Evolutionary conservation across 495 filamentous ascomycete genomes (phyloP).

Genomic region (Penicillium alfredii): DNA sequence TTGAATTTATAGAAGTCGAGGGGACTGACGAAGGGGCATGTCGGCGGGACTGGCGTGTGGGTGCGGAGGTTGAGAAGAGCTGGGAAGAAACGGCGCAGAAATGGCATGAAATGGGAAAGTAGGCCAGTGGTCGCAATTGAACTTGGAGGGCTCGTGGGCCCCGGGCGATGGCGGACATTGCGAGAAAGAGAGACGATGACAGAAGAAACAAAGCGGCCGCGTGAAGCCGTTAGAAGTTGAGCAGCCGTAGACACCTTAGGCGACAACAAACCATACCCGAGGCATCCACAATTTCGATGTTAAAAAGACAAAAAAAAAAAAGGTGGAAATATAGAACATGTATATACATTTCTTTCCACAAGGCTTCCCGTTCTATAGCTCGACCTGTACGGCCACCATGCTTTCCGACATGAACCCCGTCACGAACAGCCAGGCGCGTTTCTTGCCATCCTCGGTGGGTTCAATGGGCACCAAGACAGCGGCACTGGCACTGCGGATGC

Average conservation of each 20-base stretch:
- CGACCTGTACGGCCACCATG: slow-evolving; percentile 49
- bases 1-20: background rate
- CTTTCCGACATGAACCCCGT: slow-evolving; percentile 51
- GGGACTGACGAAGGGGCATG: slow-evolving; percentile 10
- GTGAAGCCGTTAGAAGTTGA: background rate
- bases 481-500: slow-evolving; percentile 45
- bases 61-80: slow-evolving; percentile 19
- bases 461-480: slow-evolving; percentile 51
- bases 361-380: slow-evolving; percentile 30
- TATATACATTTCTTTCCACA: background rate
- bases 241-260: slow-evolving; percentile 8
- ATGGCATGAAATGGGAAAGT: slow-evolving; percentile 1
- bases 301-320: background rate
- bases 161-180: slow-evolving; percentile 9
- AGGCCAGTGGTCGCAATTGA: background rate
- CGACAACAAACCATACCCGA: no score
- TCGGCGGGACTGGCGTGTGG: slow-evolving; percentile 4
- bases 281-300: slow-evolving; percentile 1
- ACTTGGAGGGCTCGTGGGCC: slow-evolving; percentile 4
- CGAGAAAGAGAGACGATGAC: slow-evolving; percentile 1
- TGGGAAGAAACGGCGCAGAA: background rate
- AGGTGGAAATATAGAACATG: background rate
- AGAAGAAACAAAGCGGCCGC: background rate
- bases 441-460: slow-evolving; percentile 26
- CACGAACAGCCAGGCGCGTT: slow-evolving; percentile 53